Evolutionary conservation across 2,329 filamentous ascomycete species (phyloP), one percentile per base, ranked within the genome.

Genomic region (Verticillium tricorpus): DNA sequence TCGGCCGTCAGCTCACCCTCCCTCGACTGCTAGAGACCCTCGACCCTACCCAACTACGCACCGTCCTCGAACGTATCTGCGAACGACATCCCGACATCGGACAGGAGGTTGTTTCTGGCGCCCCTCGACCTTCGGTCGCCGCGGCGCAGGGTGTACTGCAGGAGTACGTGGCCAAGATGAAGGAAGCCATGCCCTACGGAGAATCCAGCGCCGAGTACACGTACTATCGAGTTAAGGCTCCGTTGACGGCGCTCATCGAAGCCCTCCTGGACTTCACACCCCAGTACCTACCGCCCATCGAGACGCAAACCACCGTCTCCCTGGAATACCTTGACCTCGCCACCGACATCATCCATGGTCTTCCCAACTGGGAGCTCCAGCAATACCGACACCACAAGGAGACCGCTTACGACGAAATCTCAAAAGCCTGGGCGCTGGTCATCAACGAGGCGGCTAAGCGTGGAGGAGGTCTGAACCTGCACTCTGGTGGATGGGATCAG

Each of bases 331-430:
- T 99, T 28, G 92, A 99, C 67, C 90, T 89, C 56, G 94, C 91
- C 63, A 99, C 95, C 35, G 88, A 94, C 67, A 86, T 98, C 61
- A 90, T 98, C 61, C 93, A 99, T 74, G 84, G 88, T 45, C 82
- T 99, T 54, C 95, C 95, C 3, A 86, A 96, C 70, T 99, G 93
- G 93, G 91, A 95, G 68, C 92, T 88, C 55, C 90, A 90, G 63
- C 87, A 92, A 65, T 90, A 97, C 77, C 93, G 93, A 67, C 85
- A 97, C 69, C 92, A 96, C 79, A 97, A 97, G 76, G 90, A 97
- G 67, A 92, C 92, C 66, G 93, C 94, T 7, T 99, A 99, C 72
- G 94, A 99, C 70, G 95, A 98, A 72, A 93, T 99, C 66, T 89
- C 92, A 31, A 92, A 90, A 70, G 95, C 95, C 1, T 99, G 95